phyloP scores from a whole-genome alignment of 306 rosid species.

The Dicorynia guianensis region DNA sequence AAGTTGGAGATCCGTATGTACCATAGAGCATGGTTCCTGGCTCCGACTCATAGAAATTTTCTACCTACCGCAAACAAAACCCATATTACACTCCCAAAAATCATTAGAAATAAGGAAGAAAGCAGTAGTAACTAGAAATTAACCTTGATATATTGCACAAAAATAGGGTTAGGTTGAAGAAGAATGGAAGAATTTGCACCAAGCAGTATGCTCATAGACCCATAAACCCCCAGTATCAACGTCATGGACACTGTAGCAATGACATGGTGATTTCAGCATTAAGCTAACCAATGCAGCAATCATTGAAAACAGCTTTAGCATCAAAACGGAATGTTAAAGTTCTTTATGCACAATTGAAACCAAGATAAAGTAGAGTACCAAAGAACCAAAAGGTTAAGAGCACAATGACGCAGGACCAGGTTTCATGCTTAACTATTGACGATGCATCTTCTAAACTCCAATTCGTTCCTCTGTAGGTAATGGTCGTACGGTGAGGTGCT shows the following conservation, averaged over 20 bases:
- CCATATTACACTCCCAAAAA: conserved; percentile 7
- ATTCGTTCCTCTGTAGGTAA: background rate
- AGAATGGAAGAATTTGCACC: conserved; percentile 68
- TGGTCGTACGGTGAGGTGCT: conserved; percentile 28
- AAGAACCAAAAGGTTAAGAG: conserved; percentile 79
- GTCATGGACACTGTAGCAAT: conserved; percentile 69
- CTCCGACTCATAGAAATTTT: conserved; percentile 48
- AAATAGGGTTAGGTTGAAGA: conserved; percentile 67
- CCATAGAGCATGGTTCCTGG: conserved; percentile 66
- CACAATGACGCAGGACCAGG: conserved; percentile 67
- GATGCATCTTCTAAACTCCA: conserved; percentile 34
- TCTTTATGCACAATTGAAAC: background rate
- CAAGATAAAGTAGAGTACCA: conserved; percentile 41
- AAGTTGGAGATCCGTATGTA: conserved; percentile 63
- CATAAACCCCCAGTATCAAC: conserved; percentile 76
- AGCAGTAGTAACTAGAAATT: conserved; percentile 6
- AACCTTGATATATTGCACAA: conserved; percentile 77
- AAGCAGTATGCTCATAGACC: conserved; percentile 56
- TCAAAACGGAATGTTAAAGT: too few relatives aligned
- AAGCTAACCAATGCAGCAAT: background rate
- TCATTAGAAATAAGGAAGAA: background rate
- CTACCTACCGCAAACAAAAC: conserved; percentile 56
- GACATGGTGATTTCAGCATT: conserved; percentile 24
- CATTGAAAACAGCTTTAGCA: background rate
- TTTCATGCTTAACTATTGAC: conserved; percentile 51